Conservation (phyloP, 1,284 basidiomycete species). For the Cutaneotrichosporon curvatum region DNA sequence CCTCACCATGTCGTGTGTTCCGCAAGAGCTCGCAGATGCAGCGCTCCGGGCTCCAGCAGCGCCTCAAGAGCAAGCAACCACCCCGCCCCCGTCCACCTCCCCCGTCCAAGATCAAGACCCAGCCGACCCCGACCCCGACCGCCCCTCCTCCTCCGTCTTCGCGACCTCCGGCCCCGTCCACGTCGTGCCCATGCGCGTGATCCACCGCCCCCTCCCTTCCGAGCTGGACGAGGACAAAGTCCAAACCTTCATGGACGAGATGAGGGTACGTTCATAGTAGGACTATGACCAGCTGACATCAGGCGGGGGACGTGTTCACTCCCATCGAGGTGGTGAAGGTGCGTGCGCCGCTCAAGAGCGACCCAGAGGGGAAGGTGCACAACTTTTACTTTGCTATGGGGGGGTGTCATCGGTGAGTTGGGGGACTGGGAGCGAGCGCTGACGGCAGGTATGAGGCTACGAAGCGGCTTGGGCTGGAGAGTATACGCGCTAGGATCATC, state of each 20-base stretch:
- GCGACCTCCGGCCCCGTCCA: conserved; percentile 29
- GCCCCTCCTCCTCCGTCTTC: conserved; percentile 29
- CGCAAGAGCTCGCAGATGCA: neutral
- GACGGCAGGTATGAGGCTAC: conserved; percentile 43
- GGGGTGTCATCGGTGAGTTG: conserved; percentile 42
- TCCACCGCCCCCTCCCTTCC: conserved; percentile 44
- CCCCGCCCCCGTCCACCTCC: too few relatives aligned
- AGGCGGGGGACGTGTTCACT: conserved; percentile 45
- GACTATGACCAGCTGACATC: neutral
- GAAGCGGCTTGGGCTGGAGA: conserved; percentile 38
- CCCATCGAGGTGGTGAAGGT: conserved; percentile 47
- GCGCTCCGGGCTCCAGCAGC: neutral
- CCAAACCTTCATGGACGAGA: conserved; percentile 44
- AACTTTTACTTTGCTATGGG: conserved; percentile 47
- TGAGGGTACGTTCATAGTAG: conserved; percentile 35
- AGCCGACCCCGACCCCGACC: neutral
- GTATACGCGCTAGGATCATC: conserved; percentile 44
- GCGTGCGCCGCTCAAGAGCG: conserved; percentile 29
- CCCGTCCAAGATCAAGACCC: neutral
- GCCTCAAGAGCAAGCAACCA: neutral
- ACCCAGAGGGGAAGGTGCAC: conserved; percentile 25
- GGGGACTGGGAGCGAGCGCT: neutral
- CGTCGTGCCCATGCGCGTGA: conserved; percentile 44
- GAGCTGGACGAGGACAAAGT: conserved; percentile 46
- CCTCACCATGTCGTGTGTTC: neutral